Base-by-base conservation (phyloP, 164 flowering plant genomes). In the Nelumbo lutea region DNA sequence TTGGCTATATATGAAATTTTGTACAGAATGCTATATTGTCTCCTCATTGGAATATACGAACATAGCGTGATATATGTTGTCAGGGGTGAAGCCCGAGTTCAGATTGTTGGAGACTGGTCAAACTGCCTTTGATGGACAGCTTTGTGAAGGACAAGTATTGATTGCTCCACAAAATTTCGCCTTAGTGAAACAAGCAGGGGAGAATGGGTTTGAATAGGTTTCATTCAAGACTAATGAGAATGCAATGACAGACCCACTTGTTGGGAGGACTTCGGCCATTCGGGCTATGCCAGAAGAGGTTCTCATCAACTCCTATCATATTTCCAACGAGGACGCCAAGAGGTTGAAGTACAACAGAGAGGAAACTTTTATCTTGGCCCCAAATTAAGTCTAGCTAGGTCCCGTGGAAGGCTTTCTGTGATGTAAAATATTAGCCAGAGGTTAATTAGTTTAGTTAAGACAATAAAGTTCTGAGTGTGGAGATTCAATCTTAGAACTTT, bases 1-100 rank as follows among this genome's bases (percentile, higher is more conserved):
- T 4, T 46, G 4, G 5, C 4, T 46, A 46, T 46, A 7, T 46
- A 46, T 46, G 4, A 7, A 46, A 46, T 4, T 0, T 41, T 14
- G 9, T 76, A 75, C 80, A 87, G 95, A 78, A 88, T 56, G 87
- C 84, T 0, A 64, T 91, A 42, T 45, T 77, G 65, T 67, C 82
- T 0, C 97, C 95, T 0, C 86, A 85, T 79, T 91, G 77, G 80
- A 75, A 65, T 75, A 3, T 76, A 88, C 76, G 83, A 86, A 52
- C 87, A 91, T 79, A 76, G 77, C 55, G 65, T 87, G 7, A 44
- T 82, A n/a, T 91, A 86, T 79, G 64, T 65, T 27, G 76, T 78
- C 0, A 73, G 80, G 11, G 95, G 95, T 2, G 70, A 63, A 9
- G 84, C 72, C 40, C 70, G 83, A 47, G 61, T 87, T 13, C 88